Evolutionary conservation across 345 rosid species (phyloP), one percentile per base, ranked within the genome.

Genomic region (Eucalyptus urophylla): DNA sequence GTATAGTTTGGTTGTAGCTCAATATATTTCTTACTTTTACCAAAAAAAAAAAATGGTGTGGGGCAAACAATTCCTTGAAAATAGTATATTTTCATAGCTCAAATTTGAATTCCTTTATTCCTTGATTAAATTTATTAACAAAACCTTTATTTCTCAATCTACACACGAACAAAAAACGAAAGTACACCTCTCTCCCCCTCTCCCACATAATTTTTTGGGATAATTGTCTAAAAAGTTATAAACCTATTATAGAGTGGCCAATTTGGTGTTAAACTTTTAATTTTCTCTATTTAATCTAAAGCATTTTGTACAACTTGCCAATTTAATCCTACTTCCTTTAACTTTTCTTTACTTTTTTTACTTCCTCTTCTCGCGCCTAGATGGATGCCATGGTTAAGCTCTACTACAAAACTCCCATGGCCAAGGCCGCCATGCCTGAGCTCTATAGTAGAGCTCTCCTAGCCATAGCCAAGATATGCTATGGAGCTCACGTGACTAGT

Each of bases 201-300:
- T 9, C 60, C 22, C 54, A 16, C 21, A 50, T 8, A 51, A 51
- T 51, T 51, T 51, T 51, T 51, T 3, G 25, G 12, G 27, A 54
- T 22, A 56, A 22, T 56, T 56, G 11, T 56, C 5, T 8, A 22
- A 8, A 8, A 56, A 56, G 12, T 56, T 24, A 0, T 56, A 56
- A 24, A 56, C 8, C 6, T 56, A 22, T 22, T 56, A 56, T 56
- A 56, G 0, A 0, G 3, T 12, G 1, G 24, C 5, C 0, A 54
- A 56, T 56, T 56, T 2, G 0, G 0, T 9, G 0, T 0, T 56
- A 56, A 56, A 24, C 13, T 9, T 56, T 56, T 24, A 1, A 56
- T 24, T 10, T 8, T 56, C 5, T 24, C 12, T 21, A 56, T 56
- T 56, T 56, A 22, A 8, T 56, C 62, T 56, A 24, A 22, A 56